Base-by-base conservation (phyloP, 2,329 filamentous ascomycete genomes). In the Exophiala xenobiotica region DNA sequence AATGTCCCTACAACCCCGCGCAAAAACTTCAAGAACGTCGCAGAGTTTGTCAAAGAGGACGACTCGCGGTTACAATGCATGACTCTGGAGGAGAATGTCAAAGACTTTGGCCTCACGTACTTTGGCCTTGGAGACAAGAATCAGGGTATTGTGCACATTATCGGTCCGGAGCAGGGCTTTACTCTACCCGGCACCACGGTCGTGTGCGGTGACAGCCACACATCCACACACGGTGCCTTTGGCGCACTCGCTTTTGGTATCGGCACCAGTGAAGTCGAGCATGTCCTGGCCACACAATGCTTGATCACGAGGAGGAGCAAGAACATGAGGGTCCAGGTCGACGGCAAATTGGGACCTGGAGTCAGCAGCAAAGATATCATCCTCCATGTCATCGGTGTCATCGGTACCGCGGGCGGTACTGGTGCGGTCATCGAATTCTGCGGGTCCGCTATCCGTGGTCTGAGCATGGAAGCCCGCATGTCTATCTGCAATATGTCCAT, bases 401-500 rank as follows among this genome's bases (percentile, higher is more conserved):
- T 97, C 62, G 93, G 93, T 64, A 97, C 93, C 19, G 93, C 93
- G 56, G 93, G 92, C 69, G 93, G 93, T 63, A 97, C 87, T 50
- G 91, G 92, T 56, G 86, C 87, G 46, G 93, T 97, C 60, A 96
- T 99, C 64, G 93, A 99, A 76, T 99, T 92, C 77, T 96, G 90
- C 67, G 93, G 93, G 54, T 96, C 91, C 45, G 89, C 93, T 56
- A 96, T 99, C 68, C 85, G 90, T 62, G 75, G 74, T 56, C 78
- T 97, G 63, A 95, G 89, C 72, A 96, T 99, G 82, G 93, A 97
- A 73, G 93, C 92, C 37, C 85, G 93, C 62, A 97, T 99, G 93
- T 96, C 91, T 58, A 95, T 99, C 69, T 97, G 93, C 78, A 99
- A 99, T 77, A 97, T 97, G 93, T 90, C 91, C 11, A 96, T 97